phyloP scores from a whole-genome alignment of 129 eudicot species.

The Smallanthus sonchifolius region DNA sequence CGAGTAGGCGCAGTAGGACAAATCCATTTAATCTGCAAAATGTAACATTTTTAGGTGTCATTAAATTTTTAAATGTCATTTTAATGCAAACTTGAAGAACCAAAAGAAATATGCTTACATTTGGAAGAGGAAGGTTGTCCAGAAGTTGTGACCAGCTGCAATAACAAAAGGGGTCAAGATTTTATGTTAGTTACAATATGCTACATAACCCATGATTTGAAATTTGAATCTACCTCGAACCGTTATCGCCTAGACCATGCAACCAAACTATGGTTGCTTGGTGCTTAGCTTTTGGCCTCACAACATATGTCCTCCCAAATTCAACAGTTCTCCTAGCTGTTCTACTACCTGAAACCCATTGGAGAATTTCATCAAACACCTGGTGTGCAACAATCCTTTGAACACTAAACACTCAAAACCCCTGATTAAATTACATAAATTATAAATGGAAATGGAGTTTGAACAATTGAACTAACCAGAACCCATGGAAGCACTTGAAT shows the following conservation, averaged over 20 bases:
- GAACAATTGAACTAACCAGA: conserved; percentile 63
- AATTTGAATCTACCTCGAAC: conserved; percentile 59
- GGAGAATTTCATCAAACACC: conserved; percentile 20
- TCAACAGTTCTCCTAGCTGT: conserved; percentile 60
- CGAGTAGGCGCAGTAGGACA: conserved; percentile 99
- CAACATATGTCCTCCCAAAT: conserved; percentile 14
- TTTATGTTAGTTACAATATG: not conserved
- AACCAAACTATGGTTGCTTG: conserved; percentile 48
- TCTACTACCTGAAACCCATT: conserved; percentile 64
- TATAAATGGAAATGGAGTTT: not conserved
- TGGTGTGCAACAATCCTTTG: conserved; percentile 5
- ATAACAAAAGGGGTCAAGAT: conserved; percentile 13
- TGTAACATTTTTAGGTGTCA: not conserved
- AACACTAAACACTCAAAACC: not conserved
- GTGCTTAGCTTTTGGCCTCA: too few species aligned
- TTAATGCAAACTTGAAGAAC: not conserved
- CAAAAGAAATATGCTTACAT: conserved; percentile 48
- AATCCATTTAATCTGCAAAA: conserved; percentile 83
- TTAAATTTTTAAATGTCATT: not conserved
- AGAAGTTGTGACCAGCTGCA: conserved; percentile 85
- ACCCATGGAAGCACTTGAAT: conserved; percentile 67
- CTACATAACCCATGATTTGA: too few species aligned
- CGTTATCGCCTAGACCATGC: conserved; percentile 99
- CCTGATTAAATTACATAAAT: not conserved
- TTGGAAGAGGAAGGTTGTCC: conserved; percentile 91